Base-by-base conservation (phyloP, 176 grass and related monocot species). In the Leersia perrieri region DNA sequence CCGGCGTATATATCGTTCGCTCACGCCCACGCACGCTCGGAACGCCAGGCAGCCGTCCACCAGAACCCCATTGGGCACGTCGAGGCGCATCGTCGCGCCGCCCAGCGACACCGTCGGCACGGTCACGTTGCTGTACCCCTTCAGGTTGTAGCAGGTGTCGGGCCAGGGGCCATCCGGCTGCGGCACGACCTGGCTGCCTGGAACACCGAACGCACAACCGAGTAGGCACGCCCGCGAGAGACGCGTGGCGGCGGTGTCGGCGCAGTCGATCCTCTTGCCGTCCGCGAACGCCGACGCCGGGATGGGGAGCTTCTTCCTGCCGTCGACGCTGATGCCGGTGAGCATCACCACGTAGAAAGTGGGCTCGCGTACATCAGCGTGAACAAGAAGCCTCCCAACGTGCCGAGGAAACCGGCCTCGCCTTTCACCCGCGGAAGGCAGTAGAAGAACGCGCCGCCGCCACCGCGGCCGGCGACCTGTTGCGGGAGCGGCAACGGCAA, bases 241-340 rank as follows among this genome's bases (percentile, higher is more conserved):
- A 27, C 57, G 44, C 0, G 84, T 88, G 79, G 92, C 61, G 53
- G 91, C 66, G 11, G 82, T 82, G 4, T 91, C 94, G 0, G 85
- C n/a, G n/a, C n/a, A 94, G 61, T 97, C 94, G 0, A 94, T 84
- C 64, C 94, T 73, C 65, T 84, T 88, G 9, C 91, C 79, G 0
- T 65, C 63, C 0, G 57, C 6, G 70, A 94, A 90, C 26, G 83
- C 89, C 8, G 57, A 41, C 3, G 57, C 7, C 3, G 63, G 62
- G 33, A 97, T 57, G 0, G 31, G 5, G 2, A 94, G 68, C 15
- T 33, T 82, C 23, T 77, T 63, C 8, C 91, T 87, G 1, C 79
- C 91, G 3, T n/a, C n/a, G n/a, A 97, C 89, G 34, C 27, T 84
- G 20, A 91, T 90, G 11, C 77, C 87, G 8, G 44, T 51, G 38